Percentiles rank a stretch among this genome's conserved stretches.
phyloP scores from a whole-genome alignment of 495 filamentous ascomycete species.

The Hypoxylon lenormandii region DNA sequence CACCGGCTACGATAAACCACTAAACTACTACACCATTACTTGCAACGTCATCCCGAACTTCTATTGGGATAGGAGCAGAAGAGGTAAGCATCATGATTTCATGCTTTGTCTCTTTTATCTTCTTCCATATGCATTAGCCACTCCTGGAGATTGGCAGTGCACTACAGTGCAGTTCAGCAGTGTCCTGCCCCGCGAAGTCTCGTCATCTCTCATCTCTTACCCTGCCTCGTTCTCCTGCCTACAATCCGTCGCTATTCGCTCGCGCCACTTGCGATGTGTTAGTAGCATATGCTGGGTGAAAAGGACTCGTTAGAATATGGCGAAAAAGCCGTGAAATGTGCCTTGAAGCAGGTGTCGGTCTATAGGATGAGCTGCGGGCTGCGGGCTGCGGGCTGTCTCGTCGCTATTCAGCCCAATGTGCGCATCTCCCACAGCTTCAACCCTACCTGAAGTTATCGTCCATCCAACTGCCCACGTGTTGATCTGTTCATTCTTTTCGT shows the following conservation, averaged over 20 bases:
- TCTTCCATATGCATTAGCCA: neutral
- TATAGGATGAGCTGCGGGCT: slow-evolving; percentile 23
- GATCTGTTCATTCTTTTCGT: slow-evolving; percentile 5
- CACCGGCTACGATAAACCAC: slow-evolving; percentile 29
- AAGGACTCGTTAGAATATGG: slow-evolving; percentile 15
- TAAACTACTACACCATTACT: too few relatives aligned
- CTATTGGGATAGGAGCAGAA: slow-evolving; percentile 33
- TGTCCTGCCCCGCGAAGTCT: neutral
- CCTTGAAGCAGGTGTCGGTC: slow-evolving; percentile 17
- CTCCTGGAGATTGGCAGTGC: neutral
- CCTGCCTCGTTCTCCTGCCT: neutral
- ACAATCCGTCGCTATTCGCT: slow-evolving; percentile 22
- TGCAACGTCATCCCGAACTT: slow-evolving; percentile 32
- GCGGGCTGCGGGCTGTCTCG: slow-evolving; percentile 16
- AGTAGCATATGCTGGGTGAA: slow-evolving; percentile 15
- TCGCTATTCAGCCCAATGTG: slow-evolving; percentile 12
- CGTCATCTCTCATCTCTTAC: slow-evolving; percentile 14
- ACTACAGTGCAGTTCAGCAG: too few relatives aligned
- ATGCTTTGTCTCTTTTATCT: slow-evolving; percentile 12
- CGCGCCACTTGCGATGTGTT: slow-evolving; percentile 21
- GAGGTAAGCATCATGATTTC: slow-evolving; percentile 45
- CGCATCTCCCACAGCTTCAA: slow-evolving; percentile 5
- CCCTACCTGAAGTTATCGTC: slow-evolving; percentile 11
- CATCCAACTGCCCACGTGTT: neutral
- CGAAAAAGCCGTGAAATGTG: slow-evolving; percentile 36